Percentiles rank a stretch among this genome's conserved stretches.
Conservation (phyloP, 495 filamentous ascomycete genomes). For the Sabuloglossum arenarium region DNA sequence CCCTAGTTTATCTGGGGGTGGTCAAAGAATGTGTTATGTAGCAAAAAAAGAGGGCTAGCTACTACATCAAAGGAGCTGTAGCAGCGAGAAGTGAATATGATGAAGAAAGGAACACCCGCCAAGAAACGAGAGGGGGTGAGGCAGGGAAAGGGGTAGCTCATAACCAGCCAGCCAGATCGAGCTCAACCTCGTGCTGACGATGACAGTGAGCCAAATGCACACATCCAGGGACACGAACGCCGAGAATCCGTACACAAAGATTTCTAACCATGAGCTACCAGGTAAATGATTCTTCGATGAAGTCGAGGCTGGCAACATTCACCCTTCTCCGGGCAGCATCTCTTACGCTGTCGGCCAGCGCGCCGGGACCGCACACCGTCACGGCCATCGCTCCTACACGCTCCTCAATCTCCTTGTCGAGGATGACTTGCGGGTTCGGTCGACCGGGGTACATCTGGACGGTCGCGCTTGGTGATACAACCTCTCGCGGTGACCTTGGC, state of each 20-base stretch:
- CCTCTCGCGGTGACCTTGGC: constrained; percentile 57
- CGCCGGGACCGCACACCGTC: constrained; percentile 75
- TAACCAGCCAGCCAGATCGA: background rate
- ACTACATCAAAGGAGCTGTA: background rate
- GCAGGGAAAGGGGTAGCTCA: too few species aligned
- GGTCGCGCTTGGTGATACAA: constrained; percentile 56
- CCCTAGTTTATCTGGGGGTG: background rate
- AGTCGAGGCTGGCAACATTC: constrained; percentile 51
- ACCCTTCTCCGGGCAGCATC: constrained; percentile 45
- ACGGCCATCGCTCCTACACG: constrained; percentile 70
- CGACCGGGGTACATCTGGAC: constrained; percentile 82
- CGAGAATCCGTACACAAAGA: background rate
- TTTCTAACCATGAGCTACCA: constrained; percentile 26
- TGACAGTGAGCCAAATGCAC: background rate
- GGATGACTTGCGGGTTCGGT: constrained; percentile 32
- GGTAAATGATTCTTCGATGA: constrained; percentile 88
- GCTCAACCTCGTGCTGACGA: background rate
- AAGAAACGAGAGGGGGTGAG: background rate
- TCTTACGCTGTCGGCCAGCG: constrained; percentile 73
- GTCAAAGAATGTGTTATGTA: background rate
- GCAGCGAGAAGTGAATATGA: background rate
- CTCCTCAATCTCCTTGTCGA: constrained; percentile 56
- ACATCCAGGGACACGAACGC: background rate
- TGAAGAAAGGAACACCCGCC: background rate
- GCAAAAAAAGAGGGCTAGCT: background rate